Conservation (phyloP, 371 early-diverging fungal genomes). For the Dinochytrium kinnereticum region DNA sequence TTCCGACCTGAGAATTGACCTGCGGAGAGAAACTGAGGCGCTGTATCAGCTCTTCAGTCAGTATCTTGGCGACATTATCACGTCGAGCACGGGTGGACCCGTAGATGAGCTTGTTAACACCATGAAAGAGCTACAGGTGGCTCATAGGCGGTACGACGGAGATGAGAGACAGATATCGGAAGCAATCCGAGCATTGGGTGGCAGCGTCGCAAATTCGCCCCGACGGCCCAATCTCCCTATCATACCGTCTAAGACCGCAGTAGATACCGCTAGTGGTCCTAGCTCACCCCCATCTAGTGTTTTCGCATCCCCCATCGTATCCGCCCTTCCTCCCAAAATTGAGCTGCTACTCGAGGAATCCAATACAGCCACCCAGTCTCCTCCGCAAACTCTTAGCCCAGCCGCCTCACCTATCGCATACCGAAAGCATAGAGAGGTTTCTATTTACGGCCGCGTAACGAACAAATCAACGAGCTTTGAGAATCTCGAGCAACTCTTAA, state of each 20-base stretch:
- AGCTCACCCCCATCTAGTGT: constrained; percentile 17
- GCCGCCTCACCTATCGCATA: constrained; percentile 3
- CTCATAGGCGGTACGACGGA: constrained; percentile 9
- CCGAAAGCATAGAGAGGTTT: constrained; percentile 4
- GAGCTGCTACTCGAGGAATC: constrained; percentile 12
- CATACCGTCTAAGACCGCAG: neutral
- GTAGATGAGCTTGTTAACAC: constrained; percentile 8
- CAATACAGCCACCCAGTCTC: neutral
- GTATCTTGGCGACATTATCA: constrained; percentile 19
- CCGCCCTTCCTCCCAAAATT: constrained; percentile 14
- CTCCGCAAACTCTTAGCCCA: constrained; percentile 7
- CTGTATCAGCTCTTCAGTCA: constrained; percentile 21
- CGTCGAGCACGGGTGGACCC: neutral
- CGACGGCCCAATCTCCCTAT: neutral
- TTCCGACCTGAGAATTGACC: constrained; percentile 16
- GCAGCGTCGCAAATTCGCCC: neutral
- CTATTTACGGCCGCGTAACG: constrained; percentile 5
- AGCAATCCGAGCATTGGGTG: neutral
- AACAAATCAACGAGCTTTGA: constrained; percentile 11
- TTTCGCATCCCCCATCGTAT: constrained; percentile 4
- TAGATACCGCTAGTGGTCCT: neutral
- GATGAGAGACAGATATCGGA: constrained; percentile 9
- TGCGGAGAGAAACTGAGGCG: constrained; percentile 28
- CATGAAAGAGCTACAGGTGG: constrained; percentile 2
- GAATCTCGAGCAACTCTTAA: constrained; percentile 13